A percentile compares a stretch with the other conserved stretches of the same genome.
These are phyloP conservation scores for Rhodotorula glutinis DNA, from an alignment of 1,284 basidiomycete species.

Conservation along the genomic window DNA sequence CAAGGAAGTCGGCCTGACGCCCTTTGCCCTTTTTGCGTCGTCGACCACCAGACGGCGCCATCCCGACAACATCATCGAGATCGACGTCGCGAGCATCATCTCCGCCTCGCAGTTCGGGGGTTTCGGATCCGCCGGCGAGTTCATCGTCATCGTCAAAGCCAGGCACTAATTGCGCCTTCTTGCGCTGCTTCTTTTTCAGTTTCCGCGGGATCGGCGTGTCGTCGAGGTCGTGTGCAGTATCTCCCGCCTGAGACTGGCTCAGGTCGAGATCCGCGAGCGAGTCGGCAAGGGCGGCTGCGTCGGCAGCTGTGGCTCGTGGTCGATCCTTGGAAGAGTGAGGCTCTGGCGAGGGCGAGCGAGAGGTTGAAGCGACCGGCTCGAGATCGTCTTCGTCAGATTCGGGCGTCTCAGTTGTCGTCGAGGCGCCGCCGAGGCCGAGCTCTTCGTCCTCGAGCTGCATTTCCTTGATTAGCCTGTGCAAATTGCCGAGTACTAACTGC, in stretches of 20 bases:
- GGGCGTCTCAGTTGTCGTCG: not conserved
- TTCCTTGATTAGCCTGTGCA: constrained; percentile 58
- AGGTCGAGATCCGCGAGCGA: constrained; percentile 18
- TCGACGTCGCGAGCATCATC: constrained; percentile 2
- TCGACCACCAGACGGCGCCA: constrained; percentile 4
- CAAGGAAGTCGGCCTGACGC: not conserved
- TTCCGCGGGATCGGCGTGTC: not conserved
- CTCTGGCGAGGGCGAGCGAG: constrained; percentile 27
- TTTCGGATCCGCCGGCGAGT: constrained; percentile 14
- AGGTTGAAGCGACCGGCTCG: constrained; percentile 6
- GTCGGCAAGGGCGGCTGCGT: constrained; percentile 20
- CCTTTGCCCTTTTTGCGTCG: constrained; percentile 15
- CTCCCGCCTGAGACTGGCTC: no score
- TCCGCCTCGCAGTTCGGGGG: no score
- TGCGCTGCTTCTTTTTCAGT: constrained; percentile 1
- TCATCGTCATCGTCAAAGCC: constrained; percentile 36
- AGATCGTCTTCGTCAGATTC: not conserved
- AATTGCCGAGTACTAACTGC: no score
- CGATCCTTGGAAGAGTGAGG: no score
- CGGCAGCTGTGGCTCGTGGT: not conserved
- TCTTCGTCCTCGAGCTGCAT: constrained; percentile 75
- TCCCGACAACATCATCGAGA: constrained; percentile 22
- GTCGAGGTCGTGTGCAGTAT: no score
- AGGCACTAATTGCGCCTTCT: not conserved
- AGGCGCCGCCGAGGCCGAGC: constrained; percentile 52